Percentiles rank a stretch among this genome's conserved stretches.
phyloP scores from a whole-genome alignment of 2,329 filamentous ascomycete species.

The Calonectria leucothoes region DNA sequence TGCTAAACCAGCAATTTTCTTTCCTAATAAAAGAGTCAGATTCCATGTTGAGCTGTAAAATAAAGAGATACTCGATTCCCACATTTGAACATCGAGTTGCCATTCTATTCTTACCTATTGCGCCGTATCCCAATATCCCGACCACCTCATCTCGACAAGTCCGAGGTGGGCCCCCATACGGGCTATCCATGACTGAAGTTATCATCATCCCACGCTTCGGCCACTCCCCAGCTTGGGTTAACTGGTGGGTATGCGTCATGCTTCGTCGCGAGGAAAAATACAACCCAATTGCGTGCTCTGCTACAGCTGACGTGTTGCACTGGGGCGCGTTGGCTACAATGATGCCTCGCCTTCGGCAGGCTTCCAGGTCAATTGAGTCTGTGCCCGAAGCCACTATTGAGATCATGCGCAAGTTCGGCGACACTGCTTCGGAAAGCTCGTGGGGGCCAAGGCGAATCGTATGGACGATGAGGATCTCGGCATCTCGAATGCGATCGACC shows the following conservation, averaged over 20 bases:
- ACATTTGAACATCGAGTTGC: not conserved
- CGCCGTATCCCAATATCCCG: slow-evolving; percentile 7
- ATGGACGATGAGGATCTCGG: slow-evolving; percentile 5
- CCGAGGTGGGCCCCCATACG: not conserved
- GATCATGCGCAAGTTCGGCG: slow-evolving; percentile 13
- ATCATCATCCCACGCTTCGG: not conserved
- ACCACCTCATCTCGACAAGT: slow-evolving; percentile 4
- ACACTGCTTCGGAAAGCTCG: not conserved
- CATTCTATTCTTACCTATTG: not conserved
- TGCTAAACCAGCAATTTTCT: not conserved
- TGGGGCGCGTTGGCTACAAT: not conserved
- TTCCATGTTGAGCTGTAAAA: not conserved
- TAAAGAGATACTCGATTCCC: not conserved
- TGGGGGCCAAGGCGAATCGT: not conserved
- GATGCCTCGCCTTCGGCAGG: slow-evolving; percentile 1
- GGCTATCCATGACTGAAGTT: not conserved
- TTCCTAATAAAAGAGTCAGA: not conserved
- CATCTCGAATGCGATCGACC: slow-evolving; percentile 1
- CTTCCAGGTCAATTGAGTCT: slow-evolving; percentile 1
- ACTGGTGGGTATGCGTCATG: not conserved
- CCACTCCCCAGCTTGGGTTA: slow-evolving; percentile 9
- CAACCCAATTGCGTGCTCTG: slow-evolving; percentile 6
- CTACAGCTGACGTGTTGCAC: slow-evolving; percentile 5
- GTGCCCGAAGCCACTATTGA: not conserved
- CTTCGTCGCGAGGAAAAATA: slow-evolving; percentile 6